Evolutionary conservation across 345 rosid species (phyloP).

Genomic region (Passiflora organensis): DNA sequence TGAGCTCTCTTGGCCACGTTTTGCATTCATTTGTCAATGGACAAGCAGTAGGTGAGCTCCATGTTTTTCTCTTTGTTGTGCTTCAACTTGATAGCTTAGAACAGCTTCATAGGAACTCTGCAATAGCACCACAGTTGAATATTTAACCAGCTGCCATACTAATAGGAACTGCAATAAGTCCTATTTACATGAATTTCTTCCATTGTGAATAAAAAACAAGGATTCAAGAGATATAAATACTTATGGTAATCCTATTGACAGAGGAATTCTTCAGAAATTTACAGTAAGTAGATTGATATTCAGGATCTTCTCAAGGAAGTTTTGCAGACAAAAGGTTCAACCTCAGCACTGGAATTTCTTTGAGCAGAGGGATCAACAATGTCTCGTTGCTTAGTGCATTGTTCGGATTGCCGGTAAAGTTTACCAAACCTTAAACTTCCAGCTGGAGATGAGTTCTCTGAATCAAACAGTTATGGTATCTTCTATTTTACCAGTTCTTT

Average conservation of each 20-base stretch:
- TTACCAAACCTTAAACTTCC: no score
- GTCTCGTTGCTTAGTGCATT: conserved; percentile 74
- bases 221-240: no score
- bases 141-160: no score
- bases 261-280: no score
- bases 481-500: no score
- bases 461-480: background rate
- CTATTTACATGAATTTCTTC: no score
- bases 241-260: no score
- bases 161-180: no score
- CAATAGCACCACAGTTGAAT: no score
- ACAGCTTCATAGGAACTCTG: no score
- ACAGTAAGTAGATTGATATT: background rate
- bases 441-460: background rate
- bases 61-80: background rate
- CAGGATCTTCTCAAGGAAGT: conserved; percentile 66
- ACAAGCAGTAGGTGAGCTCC: conserved; percentile 15
- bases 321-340: conserved; percentile 20
- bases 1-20: conserved; percentile 54
- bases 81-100: background rate
- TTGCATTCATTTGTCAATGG: conserved; percentile 69
- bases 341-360: conserved; percentile 33
- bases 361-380: conserved; percentile 47
- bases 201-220: no score
- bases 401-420: conserved; percentile 76